These are phyloP conservation scores for Truncatella angustata DNA, from an alignment of 2,329 filamentous ascomycete species.

Conservation along the genomic window DNA sequence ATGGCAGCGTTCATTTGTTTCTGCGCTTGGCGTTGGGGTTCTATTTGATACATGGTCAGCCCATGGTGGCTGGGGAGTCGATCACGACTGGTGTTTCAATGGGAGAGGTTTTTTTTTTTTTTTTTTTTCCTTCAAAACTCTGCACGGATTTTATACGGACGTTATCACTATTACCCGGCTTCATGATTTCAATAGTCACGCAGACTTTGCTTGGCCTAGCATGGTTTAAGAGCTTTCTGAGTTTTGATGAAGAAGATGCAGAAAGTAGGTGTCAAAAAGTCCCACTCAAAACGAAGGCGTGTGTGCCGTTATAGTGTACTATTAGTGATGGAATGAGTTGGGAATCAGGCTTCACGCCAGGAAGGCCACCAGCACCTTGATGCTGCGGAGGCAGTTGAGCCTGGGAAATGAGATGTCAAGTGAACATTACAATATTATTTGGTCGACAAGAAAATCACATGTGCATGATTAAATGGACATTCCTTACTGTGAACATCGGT, in stretches of 20 bases:
- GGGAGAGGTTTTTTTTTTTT: background rate
- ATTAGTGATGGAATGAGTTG: background rate
- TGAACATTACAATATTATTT: too few species aligned
- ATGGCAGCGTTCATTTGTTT: conserved; percentile 8
- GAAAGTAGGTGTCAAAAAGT: conserved; percentile 1
- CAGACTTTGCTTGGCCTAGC: background rate
- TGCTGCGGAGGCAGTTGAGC: too few species aligned
- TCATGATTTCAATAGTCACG: background rate
- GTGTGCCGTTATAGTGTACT: conserved; percentile 8
- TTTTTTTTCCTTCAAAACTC: background rate
- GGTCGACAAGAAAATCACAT: too few species aligned
- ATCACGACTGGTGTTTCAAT: too few species aligned
- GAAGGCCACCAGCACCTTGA: too few species aligned
- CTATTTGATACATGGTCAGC: conserved; percentile 6
- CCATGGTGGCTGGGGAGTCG: background rate
- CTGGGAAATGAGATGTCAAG: too few species aligned
- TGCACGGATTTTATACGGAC: conserved; percentile 1
- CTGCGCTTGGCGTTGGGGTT: conserved; percentile 6
- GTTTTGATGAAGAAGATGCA: background rate
- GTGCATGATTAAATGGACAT: too few species aligned
- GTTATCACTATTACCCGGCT: background rate
- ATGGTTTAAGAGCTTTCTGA: background rate
- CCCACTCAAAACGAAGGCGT: background rate
- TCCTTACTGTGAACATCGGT: too few species aligned
- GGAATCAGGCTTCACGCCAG: too few species aligned